Conservation (phyloP, 164 flowering plant species). For the Paratinospora sagittata region DNA sequence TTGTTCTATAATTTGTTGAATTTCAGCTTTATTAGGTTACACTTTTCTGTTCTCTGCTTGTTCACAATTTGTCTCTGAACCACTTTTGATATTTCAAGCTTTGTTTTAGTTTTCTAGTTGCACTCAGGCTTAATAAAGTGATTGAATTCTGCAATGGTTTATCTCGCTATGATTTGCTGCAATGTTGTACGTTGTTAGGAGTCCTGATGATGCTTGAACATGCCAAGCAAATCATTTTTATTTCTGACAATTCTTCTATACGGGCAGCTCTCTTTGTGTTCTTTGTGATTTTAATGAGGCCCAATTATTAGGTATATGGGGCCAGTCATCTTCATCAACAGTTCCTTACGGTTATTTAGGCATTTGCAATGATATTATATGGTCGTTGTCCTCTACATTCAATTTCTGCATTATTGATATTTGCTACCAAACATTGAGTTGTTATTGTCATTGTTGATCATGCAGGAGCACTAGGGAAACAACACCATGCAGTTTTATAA, state of each 20-base stretch:
- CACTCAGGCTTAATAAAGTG: too few relatives aligned
- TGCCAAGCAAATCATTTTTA: slow-evolving; percentile 2
- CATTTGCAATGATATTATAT: neutral
- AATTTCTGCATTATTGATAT: neutral
- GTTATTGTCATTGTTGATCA: neutral
- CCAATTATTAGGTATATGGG: slow-evolving; percentile 19
- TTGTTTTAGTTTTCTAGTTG: too few relatives aligned
- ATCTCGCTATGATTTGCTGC: too few relatives aligned
- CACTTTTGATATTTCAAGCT: too few relatives aligned
- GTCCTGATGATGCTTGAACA: slow-evolving; percentile 2
- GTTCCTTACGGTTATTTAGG: neutral
- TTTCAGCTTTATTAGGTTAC: too few relatives aligned
- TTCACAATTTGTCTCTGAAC: too few relatives aligned
- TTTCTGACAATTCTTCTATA: neutral
- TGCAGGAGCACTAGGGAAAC: slow-evolving; percentile 71
- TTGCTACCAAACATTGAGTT: neutral
- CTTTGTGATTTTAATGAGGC: slow-evolving; percentile 20
- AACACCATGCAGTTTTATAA: slow-evolving; percentile 71
- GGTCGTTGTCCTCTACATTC: neutral
- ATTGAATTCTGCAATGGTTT: too few relatives aligned
- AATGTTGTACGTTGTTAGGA: too few relatives aligned
- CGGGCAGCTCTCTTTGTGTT: slow-evolving; percentile 3
- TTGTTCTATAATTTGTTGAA: too few relatives aligned
- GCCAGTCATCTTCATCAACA: slow-evolving; percentile 13
- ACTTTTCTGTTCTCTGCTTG: too few relatives aligned